Base-by-base conservation (phyloP, 2,329 filamentous ascomycete species). In the Coccinonectria pachysandricola region DNA sequence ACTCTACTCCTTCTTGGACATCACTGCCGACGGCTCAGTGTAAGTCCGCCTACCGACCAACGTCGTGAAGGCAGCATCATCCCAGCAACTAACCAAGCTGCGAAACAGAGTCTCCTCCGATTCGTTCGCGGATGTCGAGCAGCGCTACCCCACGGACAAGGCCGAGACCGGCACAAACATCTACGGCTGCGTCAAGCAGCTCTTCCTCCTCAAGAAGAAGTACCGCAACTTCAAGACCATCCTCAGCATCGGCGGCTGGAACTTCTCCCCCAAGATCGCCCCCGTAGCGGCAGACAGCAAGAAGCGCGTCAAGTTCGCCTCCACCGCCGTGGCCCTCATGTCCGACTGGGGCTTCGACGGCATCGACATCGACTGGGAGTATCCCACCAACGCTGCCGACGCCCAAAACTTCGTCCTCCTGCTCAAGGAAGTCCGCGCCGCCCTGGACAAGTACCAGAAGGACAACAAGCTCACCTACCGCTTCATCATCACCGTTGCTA, bases 211-310 rank as follows among this genome's bases (percentile, higher is more conserved):
- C 27, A 92, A 92, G 62, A 77, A 85, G 56, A 58, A 65, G 40
- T 73, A 92, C 50, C 73, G 83, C 12, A 72, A 81, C 27, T 55
- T 92, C 31, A 92, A 92, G 55, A 66, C 79, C 3, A 58, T 91
- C n/a, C 65, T 91, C 7, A 84, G 78, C 18, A 79, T 92, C 33
- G 85, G 85, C 20, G 85, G 85, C 10, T 91, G 78, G 75, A 81
- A 74, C 0, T 84, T 80, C 50, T 82, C 78, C 4, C 55, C 19
- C 19, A 45, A 19, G 20, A 42, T 46, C 20, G 62, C 72, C 1
- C 57, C 59, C 6, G 69, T 77, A 0, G 73, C 72, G 1, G 72
- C 71, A 11, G 78, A 76, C 0, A 61, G 65, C 1, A 57, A 62
- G 5, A 73, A 77, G 6, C 69, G 83, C 8, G 56, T 60, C 33